Evolutionary conservation across 805 yeast genomes (phyloP).

Genomic region (Candida yuanshanica): DNA sequence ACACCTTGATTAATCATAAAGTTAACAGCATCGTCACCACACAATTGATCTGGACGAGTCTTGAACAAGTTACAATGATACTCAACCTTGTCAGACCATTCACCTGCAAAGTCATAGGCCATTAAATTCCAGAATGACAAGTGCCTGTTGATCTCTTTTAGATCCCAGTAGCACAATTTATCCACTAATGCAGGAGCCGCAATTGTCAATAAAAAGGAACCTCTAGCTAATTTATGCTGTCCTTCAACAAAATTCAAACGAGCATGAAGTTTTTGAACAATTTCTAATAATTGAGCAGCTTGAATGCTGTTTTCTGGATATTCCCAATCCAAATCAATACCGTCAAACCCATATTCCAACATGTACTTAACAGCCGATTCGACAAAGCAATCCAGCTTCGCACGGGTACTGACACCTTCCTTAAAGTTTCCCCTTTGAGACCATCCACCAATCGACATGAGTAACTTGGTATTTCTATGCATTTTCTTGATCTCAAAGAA

Average conservation of each 20-base stretch:
- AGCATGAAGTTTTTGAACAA: constrained; percentile 37
- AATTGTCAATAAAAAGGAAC: constrained; percentile 47
- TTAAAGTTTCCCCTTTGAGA: constrained; percentile 46
- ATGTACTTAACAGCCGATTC: constrained; percentile 42
- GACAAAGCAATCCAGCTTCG: constrained; percentile 41
- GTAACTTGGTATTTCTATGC: constrained; percentile 41
- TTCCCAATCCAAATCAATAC: constrained; percentile 95
- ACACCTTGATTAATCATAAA: constrained; percentile 40
- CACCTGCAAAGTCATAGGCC: constrained; percentile 87
- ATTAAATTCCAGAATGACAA: constrained; percentile 77
- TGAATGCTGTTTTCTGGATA: constrained; percentile 53
- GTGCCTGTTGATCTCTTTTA: constrained; percentile 50
- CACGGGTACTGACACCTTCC: constrained; percentile 32
- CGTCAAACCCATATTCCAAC: constrained; percentile 66
- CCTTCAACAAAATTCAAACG: constrained; percentile 36
- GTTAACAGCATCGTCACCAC: constrained; percentile 44
- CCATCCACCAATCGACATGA: constrained; percentile 87
- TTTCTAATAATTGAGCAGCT: constrained; percentile 35
- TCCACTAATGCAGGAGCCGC: constrained; percentile 71
- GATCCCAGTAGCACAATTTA: constrained; percentile 35
- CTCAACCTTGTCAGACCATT: constrained; percentile 58
- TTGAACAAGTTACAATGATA: constrained; percentile 66
- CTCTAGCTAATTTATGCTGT: constrained; percentile 9
- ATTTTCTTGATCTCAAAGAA: constrained; percentile 40
- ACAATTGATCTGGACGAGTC: constrained; percentile 31